phyloP scores from a whole-genome alignment of 345 rosid species.

The Bretschneidera sinensis region DNA sequence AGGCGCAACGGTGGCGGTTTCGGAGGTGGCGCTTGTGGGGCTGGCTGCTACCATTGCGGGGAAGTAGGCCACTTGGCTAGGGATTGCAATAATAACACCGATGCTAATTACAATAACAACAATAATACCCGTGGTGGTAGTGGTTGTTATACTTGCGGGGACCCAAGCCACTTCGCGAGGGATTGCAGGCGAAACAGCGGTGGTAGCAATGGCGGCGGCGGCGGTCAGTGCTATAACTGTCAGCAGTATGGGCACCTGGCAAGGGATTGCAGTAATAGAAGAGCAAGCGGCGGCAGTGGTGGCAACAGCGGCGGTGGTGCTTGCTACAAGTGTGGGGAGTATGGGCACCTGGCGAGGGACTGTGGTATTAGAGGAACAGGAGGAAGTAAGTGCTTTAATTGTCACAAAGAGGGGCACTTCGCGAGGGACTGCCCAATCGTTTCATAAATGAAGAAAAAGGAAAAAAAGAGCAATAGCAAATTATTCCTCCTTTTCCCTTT shows the following conservation, averaged over 20 bases:
- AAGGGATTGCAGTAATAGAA: constrained; percentile 44
- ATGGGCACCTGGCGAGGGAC: constrained; percentile 40
- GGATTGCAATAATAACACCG: constrained; percentile 29
- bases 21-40: constrained; percentile 20
- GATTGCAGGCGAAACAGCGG: constrained; percentile 36
- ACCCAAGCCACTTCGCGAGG: constrained; percentile 44
- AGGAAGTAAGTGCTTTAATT: constrained; percentile 21
- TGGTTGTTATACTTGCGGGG: constrained; percentile 47
- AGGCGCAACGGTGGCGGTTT: constrained; percentile 19
- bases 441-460: constrained; percentile 12
- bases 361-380: constrained; percentile 24
- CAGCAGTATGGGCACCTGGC: constrained; percentile 60
- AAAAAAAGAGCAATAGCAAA: constrained; percentile 19
- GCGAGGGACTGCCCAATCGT: constrained; percentile 38
- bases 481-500: constrained; percentile 24
- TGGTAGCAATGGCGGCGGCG: too few species aligned
- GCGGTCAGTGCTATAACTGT: constrained; percentile 50
- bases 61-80: constrained; percentile 35
- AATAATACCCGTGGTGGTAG: constrained; percentile 25
- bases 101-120: constrained; percentile 2
- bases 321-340: constrained; percentile 34
- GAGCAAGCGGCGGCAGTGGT: constrained; percentile 18
- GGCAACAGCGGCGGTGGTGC: constrained; percentile 1
- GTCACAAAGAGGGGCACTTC: constrained; percentile 34
- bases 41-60: constrained; percentile 34